Evolutionary conservation across 345 rosid genomes (phyloP), one percentile per base, ranked within the genome.

Genomic region (Euphorbia tirucalli): DNA sequence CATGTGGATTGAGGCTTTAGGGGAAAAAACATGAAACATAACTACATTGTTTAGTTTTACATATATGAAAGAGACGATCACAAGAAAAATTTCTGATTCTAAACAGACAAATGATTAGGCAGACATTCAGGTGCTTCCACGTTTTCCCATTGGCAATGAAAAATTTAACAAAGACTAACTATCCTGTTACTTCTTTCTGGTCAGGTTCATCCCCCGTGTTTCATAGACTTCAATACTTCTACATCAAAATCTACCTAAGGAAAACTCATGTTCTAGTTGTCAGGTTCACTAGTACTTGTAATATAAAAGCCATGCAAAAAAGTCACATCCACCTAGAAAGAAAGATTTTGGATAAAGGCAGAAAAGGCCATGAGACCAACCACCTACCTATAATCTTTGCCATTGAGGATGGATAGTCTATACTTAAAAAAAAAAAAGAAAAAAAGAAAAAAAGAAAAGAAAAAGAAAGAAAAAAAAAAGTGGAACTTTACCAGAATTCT

Each of bases 1-100:
- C 97, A 93, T 88, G 87, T 93, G 93, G 22, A 93, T 83, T 5
- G 97, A 91, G 72, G 90, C 97, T 93, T 67, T 69, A 46, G 35
- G 3, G 19, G 31, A 30, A 64, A 71, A 24, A 71, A 55, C 30
- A 37, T 37, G n/a, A 22, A 44, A 27, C 35, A 14, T 13, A 1
- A 11, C 28, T 66, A 50, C 64, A 57, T 56, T 48, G 50, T 28
- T 54, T 8, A 14, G 11, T n/a, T n/a, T n/a, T n/a, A n/a, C 13
- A 52, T 52, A 4, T 35, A 46, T 24, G n/a, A 8, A 58, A 13
- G 56, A 28, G 21, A 27, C 9, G 35, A 25, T 37, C 21, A 4
- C 4, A 15, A 61, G n/a, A 18, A 4, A 13, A 15, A 5, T 30
- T 25, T 7, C 21, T 57, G 49, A 32, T 24, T 31, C 35, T 11